These are phyloP conservation scores for Tulasnella sp. DNA, from an alignment of 768 basidiomycete species.

Conservation along the genomic window DNA sequence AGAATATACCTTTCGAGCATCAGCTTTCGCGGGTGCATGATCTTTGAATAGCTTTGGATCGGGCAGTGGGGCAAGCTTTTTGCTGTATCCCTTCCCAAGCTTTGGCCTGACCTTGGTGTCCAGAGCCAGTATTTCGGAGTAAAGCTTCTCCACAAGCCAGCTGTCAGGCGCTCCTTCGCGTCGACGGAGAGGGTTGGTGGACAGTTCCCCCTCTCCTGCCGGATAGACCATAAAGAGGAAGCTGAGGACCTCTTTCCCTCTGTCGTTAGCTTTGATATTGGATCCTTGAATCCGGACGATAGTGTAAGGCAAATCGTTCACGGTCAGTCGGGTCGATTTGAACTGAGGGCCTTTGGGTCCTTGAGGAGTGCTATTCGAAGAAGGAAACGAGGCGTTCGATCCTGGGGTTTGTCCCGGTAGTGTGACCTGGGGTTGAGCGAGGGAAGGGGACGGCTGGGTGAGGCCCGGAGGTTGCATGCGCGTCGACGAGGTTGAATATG, in stretches of 20 bases:
- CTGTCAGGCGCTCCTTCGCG: constrained; percentile 18
- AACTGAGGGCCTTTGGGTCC: constrained; percentile 23
- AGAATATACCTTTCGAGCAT: constrained; percentile 83
- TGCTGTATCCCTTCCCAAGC: constrained; percentile 64
- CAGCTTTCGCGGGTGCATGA: constrained; percentile 94
- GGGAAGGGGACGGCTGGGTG: not conserved
- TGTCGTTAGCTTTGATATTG: constrained; percentile 84
- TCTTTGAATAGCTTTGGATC: constrained; percentile 96
- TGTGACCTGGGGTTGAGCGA: constrained; percentile 15
- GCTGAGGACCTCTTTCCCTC: constrained; percentile 88
- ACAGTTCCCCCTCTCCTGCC: constrained; percentile 64
- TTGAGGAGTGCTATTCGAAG: not conserved
- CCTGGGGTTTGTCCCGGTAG: constrained; percentile 10
- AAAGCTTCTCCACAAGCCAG: constrained; percentile 86
- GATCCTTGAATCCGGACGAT: constrained; percentile 74
- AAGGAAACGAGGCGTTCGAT: not conserved
- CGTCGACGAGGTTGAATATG: not conserved
- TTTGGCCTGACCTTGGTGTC: constrained; percentile 70
- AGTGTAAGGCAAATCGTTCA: constrained; percentile 70
- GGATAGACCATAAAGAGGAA: constrained; percentile 81
- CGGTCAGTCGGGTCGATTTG: constrained; percentile 38
- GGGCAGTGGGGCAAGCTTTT: constrained; percentile 79
- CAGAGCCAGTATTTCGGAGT: constrained; percentile 86
- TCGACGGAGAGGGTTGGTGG: constrained; percentile 20
- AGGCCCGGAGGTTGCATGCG: not conserved